phyloP scores from a whole-genome alignment of 192 early-diverging fungal species.

The Podila verticillata region DNA sequence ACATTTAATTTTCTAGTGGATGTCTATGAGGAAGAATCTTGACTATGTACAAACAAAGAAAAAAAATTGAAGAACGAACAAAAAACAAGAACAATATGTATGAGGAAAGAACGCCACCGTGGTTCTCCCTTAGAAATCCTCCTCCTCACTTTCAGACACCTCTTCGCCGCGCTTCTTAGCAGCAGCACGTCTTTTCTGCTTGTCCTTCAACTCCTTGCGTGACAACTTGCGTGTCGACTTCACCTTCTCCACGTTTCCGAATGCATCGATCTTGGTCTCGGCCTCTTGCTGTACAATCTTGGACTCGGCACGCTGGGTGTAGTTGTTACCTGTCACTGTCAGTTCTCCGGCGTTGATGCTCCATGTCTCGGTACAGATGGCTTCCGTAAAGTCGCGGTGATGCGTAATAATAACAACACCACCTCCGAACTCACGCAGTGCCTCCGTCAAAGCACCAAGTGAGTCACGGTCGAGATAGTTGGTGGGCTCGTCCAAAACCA shows the following conservation, averaged over 20 bases:
- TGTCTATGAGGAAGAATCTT: neutral
- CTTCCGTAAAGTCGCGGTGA: conserved; percentile 79
- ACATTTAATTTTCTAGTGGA: too few species aligned
- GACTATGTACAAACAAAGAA: neutral
- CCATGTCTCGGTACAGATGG: conserved; percentile 79
- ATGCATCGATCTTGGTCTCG: conserved; percentile 65
- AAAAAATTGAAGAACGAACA: too few species aligned
- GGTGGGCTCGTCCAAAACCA: conserved; percentile 90
- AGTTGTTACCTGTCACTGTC: conserved; percentile 57
- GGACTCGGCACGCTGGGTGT: conserved; percentile 50
- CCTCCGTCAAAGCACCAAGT: conserved; percentile 71
- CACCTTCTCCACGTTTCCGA: conserved; percentile 78
- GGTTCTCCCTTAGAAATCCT: conserved; percentile 40
- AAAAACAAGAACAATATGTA: too few species aligned
- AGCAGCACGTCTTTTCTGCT: conserved; percentile 61
- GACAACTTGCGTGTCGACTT: conserved; percentile 60
- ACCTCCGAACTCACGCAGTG: conserved; percentile 76
- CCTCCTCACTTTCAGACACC: conserved; percentile 41
- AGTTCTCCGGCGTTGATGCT: conserved; percentile 68
- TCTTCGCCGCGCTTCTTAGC: conserved; percentile 61
- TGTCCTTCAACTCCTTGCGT: conserved; percentile 55
- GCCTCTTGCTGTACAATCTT: conserved; percentile 49
- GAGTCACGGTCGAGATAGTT: conserved; percentile 70
- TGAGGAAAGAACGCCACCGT: neutral
- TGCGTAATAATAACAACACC: conserved; percentile 85